Evolutionary conservation across 2,329 filamentous ascomycete genomes (phyloP), one percentile per base, ranked within the genome.

Genomic region (Microdochium paspali): DNA sequence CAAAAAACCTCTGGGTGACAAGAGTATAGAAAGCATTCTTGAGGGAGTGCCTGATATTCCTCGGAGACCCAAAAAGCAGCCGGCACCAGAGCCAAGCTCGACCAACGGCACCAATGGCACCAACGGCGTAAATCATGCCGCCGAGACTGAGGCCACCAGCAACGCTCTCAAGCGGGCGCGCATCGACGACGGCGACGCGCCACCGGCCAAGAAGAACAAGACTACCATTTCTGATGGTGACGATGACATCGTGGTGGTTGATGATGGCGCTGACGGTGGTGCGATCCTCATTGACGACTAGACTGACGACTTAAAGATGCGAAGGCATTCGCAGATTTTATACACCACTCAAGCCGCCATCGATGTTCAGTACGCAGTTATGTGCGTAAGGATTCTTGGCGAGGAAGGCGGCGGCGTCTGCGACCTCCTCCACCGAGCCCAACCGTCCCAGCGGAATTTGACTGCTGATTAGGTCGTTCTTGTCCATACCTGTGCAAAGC

Each of bases 321-420:
- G 47, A 24, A 46, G 32, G 46, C 30, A 32, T 21, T 44, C 13
- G 23, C 23, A 13, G 15, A 10, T 24, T 49, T 73, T 61, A 86
- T 56, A 65, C 66, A 45, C 85, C 86, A 63, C 85, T 90, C 54
- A 94, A 64, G 1, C 90, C 90, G 15, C 90, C 90, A 64, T 95
- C 90, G 24, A 95, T 72, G 62, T 90, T 93, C 46, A 95, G 72
- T 45, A 90, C 75, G 62, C 87, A 93, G 54, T 94, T 94, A 63
- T 91, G 91, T 48, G 88, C 86, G 66, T 91, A 95, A 52, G 78
- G 70, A 63, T 93, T 95, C 44, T 75, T 74, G 25, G 80, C 84
- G 15, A 95, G 73, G 63, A 94, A 95, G 24, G 84, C 60, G 44
- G 85, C 87, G 47, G 89, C 88, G 58, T 90, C 82, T n/a, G 89